Evolutionary conservation across 2,329 filamentous ascomycete genomes (phyloP).

Genomic region (Nemania sp.): DNA sequence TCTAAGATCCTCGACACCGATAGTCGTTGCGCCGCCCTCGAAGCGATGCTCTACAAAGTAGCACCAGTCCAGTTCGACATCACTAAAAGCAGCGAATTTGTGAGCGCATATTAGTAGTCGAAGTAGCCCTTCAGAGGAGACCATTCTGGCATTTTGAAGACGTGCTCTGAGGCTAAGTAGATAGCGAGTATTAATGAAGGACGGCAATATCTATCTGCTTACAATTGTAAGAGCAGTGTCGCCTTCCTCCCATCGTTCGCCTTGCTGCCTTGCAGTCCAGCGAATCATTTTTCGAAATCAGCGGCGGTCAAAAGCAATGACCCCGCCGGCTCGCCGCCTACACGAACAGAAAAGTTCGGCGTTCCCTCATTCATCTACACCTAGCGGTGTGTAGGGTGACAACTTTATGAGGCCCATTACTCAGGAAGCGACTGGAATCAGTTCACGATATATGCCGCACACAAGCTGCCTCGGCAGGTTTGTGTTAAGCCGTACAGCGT

Average conservation of each 20-base stretch:
- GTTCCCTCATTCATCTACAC: not conserved
- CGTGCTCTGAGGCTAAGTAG: not conserved
- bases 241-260: too few relatives aligned
- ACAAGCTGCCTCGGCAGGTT: not conserved
- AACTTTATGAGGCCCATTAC: not conserved
- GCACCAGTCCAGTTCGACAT: constrained; percentile 10
- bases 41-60: constrained; percentile 1
- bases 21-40: not conserved
- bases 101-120: not conserved
- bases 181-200: too few relatives aligned
- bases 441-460: not conserved
- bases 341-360: not conserved
- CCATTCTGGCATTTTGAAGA: not conserved
- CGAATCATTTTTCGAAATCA: too few relatives aligned
- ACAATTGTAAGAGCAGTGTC: too few relatives aligned
- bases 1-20: constrained; percentile 12
- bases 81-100: constrained; percentile 7
- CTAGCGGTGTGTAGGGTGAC: not conserved
- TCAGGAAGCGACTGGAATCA: not conserved
- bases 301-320: not conserved
- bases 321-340: not conserved
- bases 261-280: too few relatives aligned
- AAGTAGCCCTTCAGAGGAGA: not conserved
- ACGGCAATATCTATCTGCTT: too few relatives aligned
- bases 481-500: not conserved